Percentiles rank a stretch among this genome's conserved stretches.
Evolutionary conservation across 73 alveolate genomes (phyloP).

Genomic region (Effrenium voratum): DNA sequence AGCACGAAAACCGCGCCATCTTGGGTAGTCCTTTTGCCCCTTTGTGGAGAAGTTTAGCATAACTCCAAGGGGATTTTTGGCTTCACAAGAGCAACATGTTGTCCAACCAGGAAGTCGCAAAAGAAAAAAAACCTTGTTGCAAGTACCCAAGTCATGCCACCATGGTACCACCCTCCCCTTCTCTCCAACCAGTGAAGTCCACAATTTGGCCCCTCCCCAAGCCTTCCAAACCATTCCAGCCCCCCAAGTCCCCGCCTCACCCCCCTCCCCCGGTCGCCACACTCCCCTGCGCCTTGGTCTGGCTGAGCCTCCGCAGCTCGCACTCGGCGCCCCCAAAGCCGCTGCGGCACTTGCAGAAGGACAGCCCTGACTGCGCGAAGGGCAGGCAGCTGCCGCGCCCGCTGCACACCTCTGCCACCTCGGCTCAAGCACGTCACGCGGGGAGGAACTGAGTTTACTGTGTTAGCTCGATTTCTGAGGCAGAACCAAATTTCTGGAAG

Average conservation of each 20-base stretch:
- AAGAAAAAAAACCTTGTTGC: not conserved
- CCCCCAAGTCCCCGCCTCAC: no score
- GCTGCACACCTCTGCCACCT: slow-evolving; percentile 55
- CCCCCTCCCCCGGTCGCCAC: no score
- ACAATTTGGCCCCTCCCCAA: no score
- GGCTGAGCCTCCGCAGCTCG: slow-evolving; percentile 43
- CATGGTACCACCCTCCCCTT: no score
- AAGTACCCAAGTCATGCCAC: not conserved
- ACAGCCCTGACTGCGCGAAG: slow-evolving; percentile 45
- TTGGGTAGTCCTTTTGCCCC: not conserved
- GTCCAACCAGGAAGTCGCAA: not conserved
- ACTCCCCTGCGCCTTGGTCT: no score
- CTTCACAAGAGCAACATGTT: not conserved
- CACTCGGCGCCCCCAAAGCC: slow-evolving; percentile 77
- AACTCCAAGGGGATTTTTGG: not conserved
- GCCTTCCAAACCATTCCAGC: no score
- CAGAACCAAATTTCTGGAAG: no score
- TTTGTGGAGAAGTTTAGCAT: not conserved
- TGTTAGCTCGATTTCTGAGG: no score
- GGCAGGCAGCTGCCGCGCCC: slow-evolving; percentile 63
- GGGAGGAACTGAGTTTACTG: no score
- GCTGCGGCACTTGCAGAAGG: slow-evolving; percentile 40
- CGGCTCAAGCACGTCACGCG: no score
- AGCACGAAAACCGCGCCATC: no score
- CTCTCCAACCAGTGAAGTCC: no score